Evolutionary conservation across 106 monocot genomes (phyloP).

Genomic region (Phalaenopsis aphrodite): DNA sequence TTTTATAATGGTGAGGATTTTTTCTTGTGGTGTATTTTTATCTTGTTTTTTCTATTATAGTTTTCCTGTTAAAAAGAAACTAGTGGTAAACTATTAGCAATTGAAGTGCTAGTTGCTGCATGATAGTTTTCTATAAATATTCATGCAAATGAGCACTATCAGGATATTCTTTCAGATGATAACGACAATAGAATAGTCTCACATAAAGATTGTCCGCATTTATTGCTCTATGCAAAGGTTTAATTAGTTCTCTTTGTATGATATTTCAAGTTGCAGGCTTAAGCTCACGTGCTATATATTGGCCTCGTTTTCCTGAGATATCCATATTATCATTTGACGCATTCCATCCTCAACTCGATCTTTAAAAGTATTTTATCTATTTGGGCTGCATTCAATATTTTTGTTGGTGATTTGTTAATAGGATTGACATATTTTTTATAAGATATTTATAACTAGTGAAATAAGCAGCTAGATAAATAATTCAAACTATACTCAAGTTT

Average conservation of each 20-base stretch:
- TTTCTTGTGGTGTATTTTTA: neutral
- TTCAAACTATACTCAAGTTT: neutral
- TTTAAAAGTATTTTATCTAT: neutral
- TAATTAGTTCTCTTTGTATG: no score
- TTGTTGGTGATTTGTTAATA: neutral
- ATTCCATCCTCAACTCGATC: neutral
- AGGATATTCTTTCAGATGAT: no score
- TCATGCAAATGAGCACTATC: no score
- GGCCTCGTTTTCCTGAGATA: neutral
- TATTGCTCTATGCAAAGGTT: no score
- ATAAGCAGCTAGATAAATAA: neutral
- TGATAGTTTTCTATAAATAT: no score
- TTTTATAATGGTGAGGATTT: neutral
- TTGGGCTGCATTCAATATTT: neutral
- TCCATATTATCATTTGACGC: neutral
- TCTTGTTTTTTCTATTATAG: neutral
- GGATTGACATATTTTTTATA: neutral
- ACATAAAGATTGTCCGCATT: no score
- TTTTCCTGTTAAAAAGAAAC: neutral
- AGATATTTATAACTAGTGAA: neutral
- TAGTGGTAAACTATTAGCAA: no score
- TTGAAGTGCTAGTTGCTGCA: no score
- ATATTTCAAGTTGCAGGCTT: neutral
- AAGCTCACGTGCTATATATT: neutral
- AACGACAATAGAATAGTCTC: no score